Conservation (phyloP, 495 filamentous ascomycete genomes). For the Daldinia caldariorum region DNA sequence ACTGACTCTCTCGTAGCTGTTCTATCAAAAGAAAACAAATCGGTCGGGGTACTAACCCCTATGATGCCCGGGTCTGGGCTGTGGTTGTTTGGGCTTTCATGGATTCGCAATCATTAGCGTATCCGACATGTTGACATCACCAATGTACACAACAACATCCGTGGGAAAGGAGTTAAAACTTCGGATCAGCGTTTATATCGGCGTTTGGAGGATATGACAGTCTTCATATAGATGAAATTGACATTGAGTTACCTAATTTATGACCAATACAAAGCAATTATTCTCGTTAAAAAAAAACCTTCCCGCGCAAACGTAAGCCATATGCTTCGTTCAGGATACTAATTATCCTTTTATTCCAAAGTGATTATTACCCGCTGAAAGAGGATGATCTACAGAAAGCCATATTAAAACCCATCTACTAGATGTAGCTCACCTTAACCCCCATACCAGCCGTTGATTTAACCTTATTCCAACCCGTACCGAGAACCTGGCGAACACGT, state of each 20-base stretch:
- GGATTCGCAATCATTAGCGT: constrained; percentile 11
- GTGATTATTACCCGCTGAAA: constrained; percentile 32
- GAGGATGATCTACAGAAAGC: constrained; percentile 35
- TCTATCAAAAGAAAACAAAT: constrained; percentile 66
- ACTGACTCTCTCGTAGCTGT: constrained; percentile 54
- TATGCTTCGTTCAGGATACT: constrained; percentile 30
- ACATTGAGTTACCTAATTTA: constrained; percentile 18
- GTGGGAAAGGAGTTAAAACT: constrained; percentile 4
- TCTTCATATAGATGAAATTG: constrained; percentile 23
- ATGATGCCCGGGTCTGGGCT: constrained; percentile 56
- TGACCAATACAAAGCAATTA: constrained; percentile 18
- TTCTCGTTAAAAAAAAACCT: constrained; percentile 17
- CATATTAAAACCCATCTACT: constrained; percentile 24
- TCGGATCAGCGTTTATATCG: constrained; percentile 39
- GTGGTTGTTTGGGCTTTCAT: constrained; percentile 1
- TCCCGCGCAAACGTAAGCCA: constrained; percentile 16
- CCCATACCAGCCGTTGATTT: constrained; percentile 92
- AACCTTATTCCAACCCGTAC: constrained; percentile 82
- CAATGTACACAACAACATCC: constrained; percentile 8
- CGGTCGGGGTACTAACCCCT: constrained; percentile 55
- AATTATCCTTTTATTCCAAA: neutral
- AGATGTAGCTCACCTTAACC: constrained; percentile 97
- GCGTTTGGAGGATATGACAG: constrained; percentile 41
- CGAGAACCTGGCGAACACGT: constrained; percentile 71
- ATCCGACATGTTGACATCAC: constrained; percentile 3